A percentile compares a stretch with the other conserved stretches of the same genome.
Evolutionary conservation across 306 rosid species (phyloP).

Genomic region (Malus domestica): ASM211411v1 NC_041794.1:20139001-20139500

Average conservation of each 20-base stretch:
- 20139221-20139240: background rate
- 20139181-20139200: background rate
- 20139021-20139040: conserved; percentile 12
- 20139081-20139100: conserved; percentile 96
- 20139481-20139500: background rate
- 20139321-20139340: background rate
- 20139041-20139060: background rate
- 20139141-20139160: conserved; percentile 9
- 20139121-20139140: conserved; percentile 46
- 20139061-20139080: conserved; percentile 98
- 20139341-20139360: background rate
- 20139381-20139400: background rate
- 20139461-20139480: background rate
- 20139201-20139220: background rate
- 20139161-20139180: background rate
- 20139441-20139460: background rate
- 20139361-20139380: background rate
- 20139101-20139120: conserved; percentile 95
- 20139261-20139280: background rate
- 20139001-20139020: conserved; percentile 4
- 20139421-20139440: background rate
- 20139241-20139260: background rate
- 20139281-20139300: background rate
- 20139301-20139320: background rate
- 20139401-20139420: background rate